These are phyloP conservation scores for Carex scoparia DNA, from an alignment of 176 grass and related monocot genomes.

Conservation along the genomic window DNA sequence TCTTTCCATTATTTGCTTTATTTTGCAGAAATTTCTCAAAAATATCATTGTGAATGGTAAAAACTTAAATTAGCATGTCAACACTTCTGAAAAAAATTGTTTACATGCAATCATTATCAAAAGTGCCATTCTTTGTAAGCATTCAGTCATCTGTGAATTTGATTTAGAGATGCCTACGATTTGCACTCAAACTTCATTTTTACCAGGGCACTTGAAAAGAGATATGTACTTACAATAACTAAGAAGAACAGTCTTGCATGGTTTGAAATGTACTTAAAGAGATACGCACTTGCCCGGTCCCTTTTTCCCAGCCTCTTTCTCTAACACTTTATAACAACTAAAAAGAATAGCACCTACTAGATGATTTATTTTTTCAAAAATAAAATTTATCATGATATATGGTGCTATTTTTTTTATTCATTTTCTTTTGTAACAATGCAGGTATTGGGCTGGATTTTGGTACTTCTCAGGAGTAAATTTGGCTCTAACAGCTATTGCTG, in stretches of 20 bases:
- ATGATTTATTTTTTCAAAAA: neutral
- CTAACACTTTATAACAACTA: neutral
- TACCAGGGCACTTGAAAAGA: neutral
- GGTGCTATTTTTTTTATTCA: neutral
- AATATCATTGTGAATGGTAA: neutral
- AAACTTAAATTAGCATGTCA: neutral
- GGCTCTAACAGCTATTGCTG: slow-evolving; percentile 49
- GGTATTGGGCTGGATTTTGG: slow-evolving; percentile 68
- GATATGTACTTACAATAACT: neutral
- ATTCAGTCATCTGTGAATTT: neutral
- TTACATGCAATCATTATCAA: neutral
- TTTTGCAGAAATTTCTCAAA: neutral
- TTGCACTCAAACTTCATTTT: neutral
- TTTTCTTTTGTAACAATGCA: slow-evolving; percentile 19
- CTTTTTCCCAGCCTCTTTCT: neutral
- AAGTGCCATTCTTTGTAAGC: neutral
- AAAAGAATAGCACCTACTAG: neutral
- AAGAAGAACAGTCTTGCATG: neutral
- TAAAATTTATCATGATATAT: neutral
- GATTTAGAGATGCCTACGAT: neutral
- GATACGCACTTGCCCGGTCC: neutral
- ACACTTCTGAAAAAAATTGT: neutral
- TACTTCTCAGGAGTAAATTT: slow-evolving; percentile 78
- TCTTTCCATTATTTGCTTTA: neutral
- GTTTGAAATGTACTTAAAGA: neutral